Conservation (phyloP, 805 yeast genomes). For the Candida nitratophila region DNA sequence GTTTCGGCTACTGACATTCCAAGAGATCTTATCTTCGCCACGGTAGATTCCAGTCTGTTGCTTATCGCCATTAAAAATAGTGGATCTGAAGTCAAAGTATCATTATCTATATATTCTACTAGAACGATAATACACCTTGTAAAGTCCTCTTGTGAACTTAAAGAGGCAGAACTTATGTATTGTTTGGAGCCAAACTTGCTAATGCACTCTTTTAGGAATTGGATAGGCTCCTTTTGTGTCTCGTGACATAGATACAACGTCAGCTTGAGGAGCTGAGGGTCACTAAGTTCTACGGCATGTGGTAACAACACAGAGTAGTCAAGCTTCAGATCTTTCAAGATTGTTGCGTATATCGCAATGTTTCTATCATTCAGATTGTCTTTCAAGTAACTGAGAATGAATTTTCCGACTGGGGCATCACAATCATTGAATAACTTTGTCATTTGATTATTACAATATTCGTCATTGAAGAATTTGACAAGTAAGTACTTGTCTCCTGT, state of each 20-base stretch:
- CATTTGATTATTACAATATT: not conserved
- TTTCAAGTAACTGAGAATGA: constrained; percentile 1
- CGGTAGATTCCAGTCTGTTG: constrained; percentile 43
- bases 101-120: constrained; percentile 16
- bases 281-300: not conserved
- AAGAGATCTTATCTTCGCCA: constrained; percentile 36
- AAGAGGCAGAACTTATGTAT: constrained; percentile 26
- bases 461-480: constrained; percentile 1
- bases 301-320: constrained; percentile 1
- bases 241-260: not conserved
- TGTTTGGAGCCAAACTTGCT: constrained; percentile 17
- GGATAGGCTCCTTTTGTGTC: not conserved
- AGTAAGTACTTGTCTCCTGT: not conserved
- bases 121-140: constrained; percentile 41
- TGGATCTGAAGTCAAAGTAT: constrained; percentile 20
- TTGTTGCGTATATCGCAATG: constrained; percentile 2
- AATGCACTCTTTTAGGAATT: not conserved
- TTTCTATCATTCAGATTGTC: not conserved
- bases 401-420: constrained; percentile 6
- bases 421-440: not conserved
- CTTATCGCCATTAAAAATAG: constrained; percentile 46
- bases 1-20: constrained; percentile 55
- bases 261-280: not conserved
- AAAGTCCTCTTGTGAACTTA: constrained; percentile 36
- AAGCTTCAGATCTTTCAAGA: constrained; percentile 3